Evolutionary conservation across 192 early-diverging fungal genomes (phyloP).

Genomic region (Phycomyces nitens): DNA sequence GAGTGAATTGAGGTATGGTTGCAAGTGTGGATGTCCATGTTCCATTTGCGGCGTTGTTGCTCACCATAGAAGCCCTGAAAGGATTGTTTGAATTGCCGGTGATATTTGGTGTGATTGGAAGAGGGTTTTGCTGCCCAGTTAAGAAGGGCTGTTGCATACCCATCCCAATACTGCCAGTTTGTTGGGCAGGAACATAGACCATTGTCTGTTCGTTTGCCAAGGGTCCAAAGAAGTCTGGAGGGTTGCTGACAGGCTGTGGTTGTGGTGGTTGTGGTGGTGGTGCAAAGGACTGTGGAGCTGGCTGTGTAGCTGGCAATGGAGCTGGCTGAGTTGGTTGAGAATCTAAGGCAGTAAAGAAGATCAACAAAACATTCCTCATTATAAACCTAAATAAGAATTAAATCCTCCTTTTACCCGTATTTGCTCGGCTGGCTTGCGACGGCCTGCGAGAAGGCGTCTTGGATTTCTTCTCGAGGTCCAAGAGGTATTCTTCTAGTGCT

Average conservation of each 20-base stretch:
- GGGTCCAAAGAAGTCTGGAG: conserved; percentile 31
- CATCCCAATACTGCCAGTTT: not conserved
- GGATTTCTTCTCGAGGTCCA: conserved; percentile 17
- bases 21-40: too few relatives aligned
- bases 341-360: not conserved
- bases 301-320: not conserved
- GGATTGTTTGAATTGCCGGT: not conserved
- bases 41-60: too few relatives aligned
- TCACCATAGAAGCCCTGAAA: not conserved
- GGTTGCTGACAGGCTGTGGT: conserved; percentile 18
- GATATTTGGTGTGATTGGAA: not conserved
- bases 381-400: not conserved
- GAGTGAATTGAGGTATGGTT: too few relatives aligned
- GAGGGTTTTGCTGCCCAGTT: not conserved
- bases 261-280: conserved; percentile 1
- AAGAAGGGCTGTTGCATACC: conserved; percentile 11
- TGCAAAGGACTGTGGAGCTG: not conserved
- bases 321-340: not conserved
- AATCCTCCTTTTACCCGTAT: conserved; percentile 6
- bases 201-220: conserved; percentile 23
- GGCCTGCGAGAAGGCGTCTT: not conserved
- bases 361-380: not conserved
- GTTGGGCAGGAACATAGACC: conserved; percentile 6
- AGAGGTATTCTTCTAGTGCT: conserved; percentile 33
- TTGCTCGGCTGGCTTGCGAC: not conserved